Percentiles rank a stretch among this genome's conserved stretches.
These are phyloP conservation scores for Pestalotiopsis sp. DNA, from an alignment of 2,329 filamentous ascomycete genomes.

Conservation along the genomic window DNA sequence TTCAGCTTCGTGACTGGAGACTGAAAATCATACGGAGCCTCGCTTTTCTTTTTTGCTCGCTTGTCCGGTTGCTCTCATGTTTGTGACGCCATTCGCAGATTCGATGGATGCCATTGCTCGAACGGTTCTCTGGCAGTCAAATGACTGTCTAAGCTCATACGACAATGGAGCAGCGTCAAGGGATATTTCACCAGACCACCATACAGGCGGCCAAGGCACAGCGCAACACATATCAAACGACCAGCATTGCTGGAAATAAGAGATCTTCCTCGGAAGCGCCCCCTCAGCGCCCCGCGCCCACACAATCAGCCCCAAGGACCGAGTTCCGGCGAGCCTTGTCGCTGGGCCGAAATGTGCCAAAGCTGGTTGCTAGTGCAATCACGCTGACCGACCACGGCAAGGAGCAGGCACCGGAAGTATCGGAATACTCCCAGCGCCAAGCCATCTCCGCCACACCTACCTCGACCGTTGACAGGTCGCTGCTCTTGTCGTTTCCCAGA, in stretches of 20 bases:
- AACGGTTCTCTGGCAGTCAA: neutral
- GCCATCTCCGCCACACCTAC: conserved; percentile 55
- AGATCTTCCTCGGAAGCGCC: conserved; percentile 32
- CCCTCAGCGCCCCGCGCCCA: conserved; percentile 12
- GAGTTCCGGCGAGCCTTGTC: conserved; percentile 24
- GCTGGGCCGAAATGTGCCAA: conserved; percentile 19
- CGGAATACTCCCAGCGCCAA: conserved; percentile 61
- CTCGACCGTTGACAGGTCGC: conserved; percentile 50
- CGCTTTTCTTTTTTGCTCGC: neutral
- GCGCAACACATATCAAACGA: conserved; percentile 20
- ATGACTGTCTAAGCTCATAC: neutral
- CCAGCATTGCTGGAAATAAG: conserved; percentile 46
- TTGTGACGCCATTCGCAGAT: neutral
- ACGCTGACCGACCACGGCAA: conserved; percentile 28
- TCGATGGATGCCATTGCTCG: neutral
- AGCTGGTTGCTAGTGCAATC: conserved; percentile 49
- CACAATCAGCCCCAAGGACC: conserved; percentile 26
- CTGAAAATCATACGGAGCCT: neutral
- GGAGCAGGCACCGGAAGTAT: conserved; percentile 27
- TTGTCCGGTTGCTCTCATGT: neutral
- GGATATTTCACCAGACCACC: conserved; percentile 52
- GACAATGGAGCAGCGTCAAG: conserved; percentile 24
- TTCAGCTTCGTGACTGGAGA: neutral
- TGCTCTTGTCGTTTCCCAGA: conserved; percentile 62
- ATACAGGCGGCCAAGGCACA: conserved; percentile 46